Evolutionary conservation across 2,329 filamentous ascomycete genomes (phyloP), one percentile per base, ranked within the genome.

Genomic region (Fusarium caatingaense): DNA sequence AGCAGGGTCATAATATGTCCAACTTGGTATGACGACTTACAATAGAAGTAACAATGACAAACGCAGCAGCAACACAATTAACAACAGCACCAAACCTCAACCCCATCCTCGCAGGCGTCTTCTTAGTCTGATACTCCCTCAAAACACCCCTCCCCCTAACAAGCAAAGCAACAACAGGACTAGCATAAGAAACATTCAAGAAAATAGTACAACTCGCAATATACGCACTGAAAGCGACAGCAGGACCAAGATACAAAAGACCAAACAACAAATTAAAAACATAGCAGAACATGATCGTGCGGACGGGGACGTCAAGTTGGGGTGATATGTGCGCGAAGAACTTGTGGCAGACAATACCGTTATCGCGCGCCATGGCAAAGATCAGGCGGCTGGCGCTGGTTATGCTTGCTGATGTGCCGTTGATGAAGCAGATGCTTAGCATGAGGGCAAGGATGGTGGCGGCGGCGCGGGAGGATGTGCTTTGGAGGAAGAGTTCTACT

Each of bases 401-500:
- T 12, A 83, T 65, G 12, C 62, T 65, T 0, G 62, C 77, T 34
- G 80, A 81, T 7, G 81, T 83, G 9, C 83, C 83, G 25, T 83
- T 82, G 47, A 84, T 77, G 50, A 85, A 84, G 48, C 83, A 83
- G 1, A 84, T 68, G 0, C 77, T 78, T 1, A 84, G 69, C 71
- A 82, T 79, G 10, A 84, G 23, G 66, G 46, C 79, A 74, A 65
- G 1, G 11, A 85, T 61, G 1, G 84, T 65, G 60, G 32, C 80
- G 78, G 21, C 82, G 0, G 78, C 80, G 1, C 79, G 78, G 42
- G 74, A 83, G 4, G 78, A 74, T 0, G 82, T 84, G 1, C 78
- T 80, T 48, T 83, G 82, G 6, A 81, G 74, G 49, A 84, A 80
- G 9, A 86, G 74, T 56, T 85, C 83, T 18, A 82, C 76, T 37